These are phyloP conservation scores for Cladosporium sp. DNA, from an alignment of 2,329 filamentous ascomycete species.

Conservation along the genomic window DNA sequence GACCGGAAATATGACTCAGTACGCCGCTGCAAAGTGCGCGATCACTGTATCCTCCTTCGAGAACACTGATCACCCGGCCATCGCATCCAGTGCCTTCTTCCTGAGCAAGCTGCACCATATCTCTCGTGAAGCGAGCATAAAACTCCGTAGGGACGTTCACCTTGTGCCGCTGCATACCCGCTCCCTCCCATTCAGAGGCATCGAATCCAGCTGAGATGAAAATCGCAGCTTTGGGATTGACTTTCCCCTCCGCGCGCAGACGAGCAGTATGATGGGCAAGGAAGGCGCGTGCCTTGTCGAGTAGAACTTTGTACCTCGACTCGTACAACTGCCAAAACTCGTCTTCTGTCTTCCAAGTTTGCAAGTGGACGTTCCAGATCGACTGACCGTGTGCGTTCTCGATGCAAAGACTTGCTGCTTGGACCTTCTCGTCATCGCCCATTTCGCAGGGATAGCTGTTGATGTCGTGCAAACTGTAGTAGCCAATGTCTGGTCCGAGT, in stretches of 20 bases:
- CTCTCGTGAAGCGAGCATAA: slow-evolving; percentile 83
- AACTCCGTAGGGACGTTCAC: slow-evolving; percentile 97
- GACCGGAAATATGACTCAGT: slow-evolving; percentile 80
- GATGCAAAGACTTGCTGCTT: slow-evolving; percentile 88
- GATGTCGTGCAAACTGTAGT: slow-evolving; percentile 96
- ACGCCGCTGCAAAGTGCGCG: slow-evolving; percentile 83
- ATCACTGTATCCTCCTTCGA: slow-evolving; percentile 95
- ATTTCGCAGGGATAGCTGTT: slow-evolving; percentile 96
- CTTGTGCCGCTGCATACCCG: slow-evolving; percentile 90
- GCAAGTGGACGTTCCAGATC: slow-evolving; percentile 92
- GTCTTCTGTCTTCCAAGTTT: slow-evolving; percentile 73
- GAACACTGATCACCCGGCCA: slow-evolving; percentile 82
- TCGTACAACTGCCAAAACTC: slow-evolving; percentile 92
- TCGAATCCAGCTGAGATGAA: slow-evolving; percentile 97
- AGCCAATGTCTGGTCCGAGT: slow-evolving; percentile 60
- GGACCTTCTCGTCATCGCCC: slow-evolving; percentile 90
- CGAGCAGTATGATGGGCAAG: slow-evolving; percentile 67
- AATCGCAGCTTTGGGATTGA: slow-evolving; percentile 73
- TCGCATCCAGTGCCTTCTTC: slow-evolving; percentile 74
- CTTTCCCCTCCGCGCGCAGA: slow-evolving; percentile 52
- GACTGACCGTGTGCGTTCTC: slow-evolving; percentile 91
- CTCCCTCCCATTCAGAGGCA: slow-evolving; percentile 88
- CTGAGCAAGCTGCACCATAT: slow-evolving; percentile 75
- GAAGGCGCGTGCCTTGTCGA: slow-evolving; percentile 77
- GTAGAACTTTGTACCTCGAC: slow-evolving; percentile 65